Percentiles rank a stretch among this genome's conserved stretches.
Conservation (phyloP, 257 asterid species). For the Cordia subcordata region DNA sequence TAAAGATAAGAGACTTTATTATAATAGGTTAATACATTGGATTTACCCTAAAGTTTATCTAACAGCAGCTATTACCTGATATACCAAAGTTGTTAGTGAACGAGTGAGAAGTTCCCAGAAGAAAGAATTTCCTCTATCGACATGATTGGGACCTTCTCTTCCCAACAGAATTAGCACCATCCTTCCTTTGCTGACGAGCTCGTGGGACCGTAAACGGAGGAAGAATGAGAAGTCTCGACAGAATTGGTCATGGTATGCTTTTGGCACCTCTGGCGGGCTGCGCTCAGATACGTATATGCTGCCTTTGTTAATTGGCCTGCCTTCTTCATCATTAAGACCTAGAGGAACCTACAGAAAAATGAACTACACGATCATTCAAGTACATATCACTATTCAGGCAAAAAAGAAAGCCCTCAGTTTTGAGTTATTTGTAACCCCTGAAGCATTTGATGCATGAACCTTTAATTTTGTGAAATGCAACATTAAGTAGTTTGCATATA, state of each 20-base stretch:
- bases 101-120: constrained; percentile 69
- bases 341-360: constrained; percentile 46
- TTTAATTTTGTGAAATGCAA: too few relatives aligned
- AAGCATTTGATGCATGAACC: too few relatives aligned
- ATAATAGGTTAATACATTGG: too few relatives aligned
- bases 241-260: constrained; percentile 58
- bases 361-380: not conserved
- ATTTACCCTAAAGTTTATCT: too few relatives aligned
- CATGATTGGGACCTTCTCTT: constrained; percentile 43
- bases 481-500: too few relatives aligned
- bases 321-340: constrained; percentile 50
- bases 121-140: constrained; percentile 57
- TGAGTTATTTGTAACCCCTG: too few relatives aligned
- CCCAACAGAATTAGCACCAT: constrained; percentile 76
- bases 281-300: constrained; percentile 62
- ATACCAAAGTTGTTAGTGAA: constrained; percentile 46
- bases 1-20: too few relatives aligned
- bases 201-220: constrained; percentile 56
- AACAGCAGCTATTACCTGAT: constrained; percentile 34
- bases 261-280: constrained; percentile 50
- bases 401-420: too few relatives aligned
- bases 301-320: constrained; percentile 49
- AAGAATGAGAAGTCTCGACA: constrained; percentile 58
- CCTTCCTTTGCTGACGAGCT: constrained; percentile 60
- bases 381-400: not conserved